These are phyloP conservation scores for Setaria viridis DNA, from an alignment of 202 grass and related monocot genomes.

Conservation along the genomic window DNA sequence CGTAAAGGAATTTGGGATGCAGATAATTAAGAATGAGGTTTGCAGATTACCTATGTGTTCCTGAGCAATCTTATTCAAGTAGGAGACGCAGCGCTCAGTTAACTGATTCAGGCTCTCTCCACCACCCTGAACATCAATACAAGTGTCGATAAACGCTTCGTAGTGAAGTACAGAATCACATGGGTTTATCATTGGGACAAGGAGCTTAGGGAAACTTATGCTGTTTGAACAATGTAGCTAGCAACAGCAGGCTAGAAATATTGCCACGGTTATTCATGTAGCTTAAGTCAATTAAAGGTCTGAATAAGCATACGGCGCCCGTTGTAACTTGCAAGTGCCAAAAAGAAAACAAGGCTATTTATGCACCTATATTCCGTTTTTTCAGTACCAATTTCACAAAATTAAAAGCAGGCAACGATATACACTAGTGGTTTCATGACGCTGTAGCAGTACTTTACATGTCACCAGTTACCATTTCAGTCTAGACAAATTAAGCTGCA, in stretches of 20 bases:
- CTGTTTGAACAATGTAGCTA: neutral
- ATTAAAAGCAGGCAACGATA: no score
- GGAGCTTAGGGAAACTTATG: neutral
- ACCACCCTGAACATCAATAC: constrained; percentile 60
- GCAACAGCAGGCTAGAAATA: neutral
- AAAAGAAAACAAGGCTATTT: neutral
- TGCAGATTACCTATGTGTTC: constrained; percentile 60
- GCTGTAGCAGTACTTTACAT: neutral
- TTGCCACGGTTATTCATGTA: neutral
- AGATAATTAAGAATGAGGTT: neutral
- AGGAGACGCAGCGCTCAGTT: constrained; percentile 55
- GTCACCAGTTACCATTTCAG: neutral
- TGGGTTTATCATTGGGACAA: neutral
- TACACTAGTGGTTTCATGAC: neutral
- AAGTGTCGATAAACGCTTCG: neutral
- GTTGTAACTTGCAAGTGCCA: no score
- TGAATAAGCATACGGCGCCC: neutral
- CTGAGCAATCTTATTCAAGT: constrained; percentile 51
- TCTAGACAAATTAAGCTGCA: neutral
- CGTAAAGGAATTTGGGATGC: no score
- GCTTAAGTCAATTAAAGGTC: neutral
- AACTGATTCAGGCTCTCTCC: constrained; percentile 77
- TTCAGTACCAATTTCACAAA: neutral
- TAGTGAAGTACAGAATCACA: neutral
- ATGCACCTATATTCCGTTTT: no score